Conservation (phyloP, 176 grass and related monocot species). For the Eragrostis nindensis region DNA sequence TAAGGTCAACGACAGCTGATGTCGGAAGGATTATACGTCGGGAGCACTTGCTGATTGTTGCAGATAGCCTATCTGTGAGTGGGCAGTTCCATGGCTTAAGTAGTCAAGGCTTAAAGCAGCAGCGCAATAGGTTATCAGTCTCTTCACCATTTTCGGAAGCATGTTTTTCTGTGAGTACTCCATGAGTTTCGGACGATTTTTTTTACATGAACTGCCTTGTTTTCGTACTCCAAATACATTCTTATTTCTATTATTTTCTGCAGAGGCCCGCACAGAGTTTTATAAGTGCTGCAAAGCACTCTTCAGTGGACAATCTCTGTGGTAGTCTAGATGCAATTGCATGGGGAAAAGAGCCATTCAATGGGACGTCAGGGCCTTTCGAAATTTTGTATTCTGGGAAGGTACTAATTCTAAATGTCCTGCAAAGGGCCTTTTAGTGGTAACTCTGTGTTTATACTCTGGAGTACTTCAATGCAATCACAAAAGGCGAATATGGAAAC, state of each 20-base stretch:
- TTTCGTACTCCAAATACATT: slow-evolving; percentile 24
- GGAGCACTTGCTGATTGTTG: slow-evolving; percentile 67
- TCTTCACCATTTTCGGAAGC: slow-evolving; percentile 95
- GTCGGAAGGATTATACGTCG: slow-evolving; percentile 64
- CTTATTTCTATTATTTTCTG: slow-evolving; percentile 37
- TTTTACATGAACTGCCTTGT: slow-evolving; percentile 34
- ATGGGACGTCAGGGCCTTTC: slow-evolving; percentile 82
- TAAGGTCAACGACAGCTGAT: slow-evolving; percentile 73
- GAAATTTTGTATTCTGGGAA: slow-evolving; percentile 70
- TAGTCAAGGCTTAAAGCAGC: slow-evolving; percentile 73
- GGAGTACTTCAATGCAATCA: slow-evolving; percentile 1
- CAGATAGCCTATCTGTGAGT: slow-evolving; percentile 74
- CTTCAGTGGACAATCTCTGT: slow-evolving; percentile 71
- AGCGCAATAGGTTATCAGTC: slow-evolving; percentile 55
- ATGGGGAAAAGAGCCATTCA: slow-evolving; percentile 87
- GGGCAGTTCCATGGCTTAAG: slow-evolving; percentile 83
- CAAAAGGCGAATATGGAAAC: background rate
- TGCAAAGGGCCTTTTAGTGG: slow-evolving; percentile 3
- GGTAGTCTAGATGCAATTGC: slow-evolving; percentile 80
- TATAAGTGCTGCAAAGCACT: slow-evolving; percentile 81
- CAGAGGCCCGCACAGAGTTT: slow-evolving; percentile 86
- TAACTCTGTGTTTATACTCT: background rate
- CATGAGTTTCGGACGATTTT: slow-evolving; percentile 14
- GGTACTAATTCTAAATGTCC: slow-evolving; percentile 40
- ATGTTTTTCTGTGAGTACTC: slow-evolving; percentile 88